phyloP scores from a whole-genome alignment of 1,139 yeast species.

The Taphrina deformans region DNA sequence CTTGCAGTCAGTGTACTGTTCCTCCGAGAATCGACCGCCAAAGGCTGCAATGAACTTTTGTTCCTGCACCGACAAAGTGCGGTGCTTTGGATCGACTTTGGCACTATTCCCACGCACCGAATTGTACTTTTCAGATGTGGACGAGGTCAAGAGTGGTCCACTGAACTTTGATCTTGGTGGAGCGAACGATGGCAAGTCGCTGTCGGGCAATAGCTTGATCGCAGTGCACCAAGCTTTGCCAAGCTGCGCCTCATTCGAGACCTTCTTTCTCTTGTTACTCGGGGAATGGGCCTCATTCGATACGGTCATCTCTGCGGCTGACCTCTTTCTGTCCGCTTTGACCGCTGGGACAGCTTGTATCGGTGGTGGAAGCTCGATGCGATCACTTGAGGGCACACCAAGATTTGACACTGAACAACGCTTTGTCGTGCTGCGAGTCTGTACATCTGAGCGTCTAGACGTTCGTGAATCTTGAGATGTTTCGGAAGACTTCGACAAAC shows the following conservation, averaged over 20 bases:
- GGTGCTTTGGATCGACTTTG: background rate
- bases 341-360: background rate
- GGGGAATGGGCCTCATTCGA: background rate
- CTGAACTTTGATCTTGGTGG: background rate
- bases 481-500: background rate
- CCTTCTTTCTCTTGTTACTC: background rate
- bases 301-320: background rate
- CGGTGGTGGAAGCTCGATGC: background rate
- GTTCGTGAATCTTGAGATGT: background rate
- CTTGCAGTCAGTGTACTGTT: slow-evolving; percentile 10
- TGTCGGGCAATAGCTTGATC: background rate
- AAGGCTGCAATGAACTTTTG: slow-evolving; percentile 4
- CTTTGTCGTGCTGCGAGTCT: background rate
- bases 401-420: background rate
- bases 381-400: background rate
- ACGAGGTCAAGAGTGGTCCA: background rate
- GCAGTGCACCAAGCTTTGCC: background rate
- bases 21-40: slow-evolving; percentile 5
- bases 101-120: background rate
- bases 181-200: background rate
- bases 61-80: background rate
- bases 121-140: slow-evolving; percentile 3
- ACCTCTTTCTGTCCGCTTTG: background rate
- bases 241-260: background rate
- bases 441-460: background rate